phyloP scores from a whole-genome alignment of 2,329 filamentous ascomycete species.

The Colletotrichum sidae region DNA sequence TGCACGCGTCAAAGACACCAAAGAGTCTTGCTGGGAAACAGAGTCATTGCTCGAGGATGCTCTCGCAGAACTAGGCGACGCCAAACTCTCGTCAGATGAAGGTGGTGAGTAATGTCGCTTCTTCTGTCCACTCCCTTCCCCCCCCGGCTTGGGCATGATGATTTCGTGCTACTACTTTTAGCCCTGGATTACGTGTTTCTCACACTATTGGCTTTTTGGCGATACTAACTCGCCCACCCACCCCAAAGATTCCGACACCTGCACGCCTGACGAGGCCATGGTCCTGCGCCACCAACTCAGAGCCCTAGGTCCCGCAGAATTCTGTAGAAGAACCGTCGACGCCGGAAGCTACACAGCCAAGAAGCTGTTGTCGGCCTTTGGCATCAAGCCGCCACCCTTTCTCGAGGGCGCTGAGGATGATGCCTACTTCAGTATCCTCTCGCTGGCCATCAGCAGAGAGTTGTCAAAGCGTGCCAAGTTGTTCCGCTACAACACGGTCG shows the following conservation, averaged over 20 bases:
- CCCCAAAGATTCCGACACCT: conserved; percentile 59
- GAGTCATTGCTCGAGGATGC: conserved; percentile 74
- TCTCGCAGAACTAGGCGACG: conserved; percentile 67
- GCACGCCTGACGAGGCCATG: conserved; percentile 76
- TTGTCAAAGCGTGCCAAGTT: conserved; percentile 86
- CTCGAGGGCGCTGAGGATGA: conserved; percentile 80
- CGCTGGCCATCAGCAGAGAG: conserved; percentile 82
- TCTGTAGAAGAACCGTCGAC: conserved; percentile 79
- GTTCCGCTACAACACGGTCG: conserved; percentile 82
- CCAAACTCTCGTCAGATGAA: conserved; percentile 59
- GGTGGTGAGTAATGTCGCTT: conserved; percentile 42
- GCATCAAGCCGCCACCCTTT: conserved; percentile 78
- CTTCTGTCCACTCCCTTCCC: conserved; percentile 11
- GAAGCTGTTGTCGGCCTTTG: conserved; percentile 89
- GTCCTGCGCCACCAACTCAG: conserved; percentile 78
- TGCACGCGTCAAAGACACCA: conserved; percentile 62
- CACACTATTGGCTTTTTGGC: conserved; percentile 12
- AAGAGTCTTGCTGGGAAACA: conserved; percentile 68
- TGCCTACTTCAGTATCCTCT: conserved; percentile 79
- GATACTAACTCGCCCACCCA: conserved; percentile 32
- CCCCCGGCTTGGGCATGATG: conserved; percentile 24
- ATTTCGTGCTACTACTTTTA: conserved; percentile 29
- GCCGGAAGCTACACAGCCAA: conserved; percentile 78
- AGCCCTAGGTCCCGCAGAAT: conserved; percentile 80
- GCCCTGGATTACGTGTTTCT: conserved; percentile 29